These are phyloP conservation scores for Sugiyamaella neomexicana DNA, from an alignment of 1,139 yeast genomes.

Conservation along the genomic window DNA sequence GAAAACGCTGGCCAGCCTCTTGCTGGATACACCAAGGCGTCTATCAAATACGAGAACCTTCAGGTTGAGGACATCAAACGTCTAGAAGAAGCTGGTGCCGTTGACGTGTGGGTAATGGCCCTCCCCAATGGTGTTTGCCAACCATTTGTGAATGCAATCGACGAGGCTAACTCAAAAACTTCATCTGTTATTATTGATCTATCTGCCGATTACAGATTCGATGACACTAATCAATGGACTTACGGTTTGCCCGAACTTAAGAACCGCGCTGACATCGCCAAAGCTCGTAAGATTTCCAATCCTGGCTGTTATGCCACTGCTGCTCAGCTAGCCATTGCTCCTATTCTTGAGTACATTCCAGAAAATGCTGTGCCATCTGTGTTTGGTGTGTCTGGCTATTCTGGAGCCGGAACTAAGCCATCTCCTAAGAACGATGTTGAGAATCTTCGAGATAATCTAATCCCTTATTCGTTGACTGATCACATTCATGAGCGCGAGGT, in stretches of 20 bases:
- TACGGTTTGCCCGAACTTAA: slow-evolving; percentile 85
- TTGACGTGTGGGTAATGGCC: slow-evolving; percentile 99
- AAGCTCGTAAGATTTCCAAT: slow-evolving; percentile 84
- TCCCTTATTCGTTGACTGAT: slow-evolving; percentile 94
- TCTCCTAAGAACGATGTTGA: slow-evolving; percentile 89
- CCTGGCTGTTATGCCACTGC: slow-evolving; percentile 99
- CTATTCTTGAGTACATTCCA: slow-evolving; percentile 56
- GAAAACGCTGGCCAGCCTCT: slow-evolving; percentile 86
- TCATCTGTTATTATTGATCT: slow-evolving; percentile 83
- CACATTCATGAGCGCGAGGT: slow-evolving; percentile 96
- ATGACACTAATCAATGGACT: slow-evolving; percentile 80
- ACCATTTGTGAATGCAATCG: slow-evolving; percentile 94
- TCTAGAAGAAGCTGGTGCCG: slow-evolving; percentile 71
- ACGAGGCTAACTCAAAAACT: slow-evolving; percentile 52
- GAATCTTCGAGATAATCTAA: slow-evolving; percentile 73
- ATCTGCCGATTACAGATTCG: slow-evolving; percentile 95
- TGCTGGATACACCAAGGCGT: slow-evolving; percentile 79
- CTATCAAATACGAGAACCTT: slow-evolving; percentile 78
- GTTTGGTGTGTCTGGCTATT: slow-evolving; percentile 96
- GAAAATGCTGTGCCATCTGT: slow-evolving; percentile 69
- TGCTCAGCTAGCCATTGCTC: slow-evolving; percentile 90
- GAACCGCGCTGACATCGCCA: slow-evolving; percentile 61
- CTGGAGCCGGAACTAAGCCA: slow-evolving; percentile 99
- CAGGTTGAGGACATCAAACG: slow-evolving; percentile 81
- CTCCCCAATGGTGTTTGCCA: slow-evolving; percentile 97